Conservation (phyloP, 345 rosid species). For the Eucalyptus leucophloia region DNA sequence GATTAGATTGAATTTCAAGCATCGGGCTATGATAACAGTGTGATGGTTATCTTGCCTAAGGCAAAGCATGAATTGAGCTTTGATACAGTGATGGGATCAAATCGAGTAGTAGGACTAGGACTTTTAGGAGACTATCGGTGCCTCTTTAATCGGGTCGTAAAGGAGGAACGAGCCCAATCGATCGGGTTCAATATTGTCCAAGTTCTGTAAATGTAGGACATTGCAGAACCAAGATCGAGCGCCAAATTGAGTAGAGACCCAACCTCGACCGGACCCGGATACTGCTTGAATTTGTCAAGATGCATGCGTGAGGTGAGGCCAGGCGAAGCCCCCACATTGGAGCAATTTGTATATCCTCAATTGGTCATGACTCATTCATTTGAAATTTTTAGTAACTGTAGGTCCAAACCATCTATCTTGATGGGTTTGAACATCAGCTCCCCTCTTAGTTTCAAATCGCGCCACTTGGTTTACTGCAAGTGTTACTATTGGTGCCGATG, state of each 20-base stretch:
- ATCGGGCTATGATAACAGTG: neutral
- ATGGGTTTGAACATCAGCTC: neutral
- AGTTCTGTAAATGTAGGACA: neutral
- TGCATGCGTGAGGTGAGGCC: neutral
- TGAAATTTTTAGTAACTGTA: neutral
- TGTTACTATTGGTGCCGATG: neutral
- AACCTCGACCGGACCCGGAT: neutral
- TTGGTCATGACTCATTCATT: neutral
- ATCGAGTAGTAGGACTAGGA: neutral
- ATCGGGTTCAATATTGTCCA: neutral
- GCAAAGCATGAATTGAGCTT: neutral
- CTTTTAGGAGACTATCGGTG: neutral
- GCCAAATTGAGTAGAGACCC: neutral
- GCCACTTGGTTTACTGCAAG: accelerated
- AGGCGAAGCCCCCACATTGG: neutral
- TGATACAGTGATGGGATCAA: neutral
- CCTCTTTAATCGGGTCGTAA: neutral
- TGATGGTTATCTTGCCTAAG: neutral
- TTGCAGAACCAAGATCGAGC: neutral
- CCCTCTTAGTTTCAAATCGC: neutral
- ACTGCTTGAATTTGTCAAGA: neutral
- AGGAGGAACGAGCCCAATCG: no score
- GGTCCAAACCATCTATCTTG: neutral
- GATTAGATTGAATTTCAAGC: neutral
- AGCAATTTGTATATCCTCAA: neutral